phyloP scores from a whole-genome alignment of 371 early-diverging fungal species.

The Mortierella sp. region DNA sequence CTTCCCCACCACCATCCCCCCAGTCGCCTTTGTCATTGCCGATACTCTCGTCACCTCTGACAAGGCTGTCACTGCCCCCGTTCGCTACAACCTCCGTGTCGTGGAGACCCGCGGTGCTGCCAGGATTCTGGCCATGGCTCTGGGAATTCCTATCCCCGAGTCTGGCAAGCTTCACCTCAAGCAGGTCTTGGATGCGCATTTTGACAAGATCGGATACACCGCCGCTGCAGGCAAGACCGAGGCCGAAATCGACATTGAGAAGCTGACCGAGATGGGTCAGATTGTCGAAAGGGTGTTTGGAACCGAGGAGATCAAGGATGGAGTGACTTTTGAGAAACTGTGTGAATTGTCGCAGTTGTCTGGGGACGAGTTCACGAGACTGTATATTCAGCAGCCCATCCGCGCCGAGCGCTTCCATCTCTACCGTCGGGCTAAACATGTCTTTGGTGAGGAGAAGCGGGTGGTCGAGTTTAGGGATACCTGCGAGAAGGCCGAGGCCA shows the following conservation, averaged over 20 bases:
- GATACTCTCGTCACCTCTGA: slow-evolving; percentile 91
- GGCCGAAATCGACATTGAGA: slow-evolving; percentile 63
- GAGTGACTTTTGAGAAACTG: slow-evolving; percentile 77
- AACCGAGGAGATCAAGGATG: slow-evolving; percentile 62
- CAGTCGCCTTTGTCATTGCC: slow-evolving; percentile 89
- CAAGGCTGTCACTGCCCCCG: slow-evolving; percentile 91
- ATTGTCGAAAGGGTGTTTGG: slow-evolving; percentile 61
- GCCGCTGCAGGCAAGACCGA: slow-evolving; percentile 40
- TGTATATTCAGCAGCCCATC: slow-evolving; percentile 79
- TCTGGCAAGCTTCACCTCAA: slow-evolving; percentile 68
- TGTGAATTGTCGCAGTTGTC: slow-evolving; percentile 70
- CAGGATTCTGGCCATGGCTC: slow-evolving; percentile 72
- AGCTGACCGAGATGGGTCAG: slow-evolving; percentile 62
- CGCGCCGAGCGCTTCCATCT: slow-evolving; percentile 83
- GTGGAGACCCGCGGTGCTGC: slow-evolving; percentile 93
- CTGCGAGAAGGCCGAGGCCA: slow-evolving; percentile 68
- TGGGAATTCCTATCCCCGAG: slow-evolving; percentile 66
- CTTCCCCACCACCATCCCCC: slow-evolving; percentile 68
- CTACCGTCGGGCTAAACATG: slow-evolving; percentile 87
- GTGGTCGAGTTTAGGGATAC: slow-evolving; percentile 85
- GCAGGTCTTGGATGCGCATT: slow-evolving; percentile 77
- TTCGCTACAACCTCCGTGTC: slow-evolving; percentile 94
- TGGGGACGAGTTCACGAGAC: slow-evolving; percentile 67
- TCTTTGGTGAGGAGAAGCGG: slow-evolving; percentile 85
- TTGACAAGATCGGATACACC: slow-evolving; percentile 53